Evolutionary conservation across 2,329 filamentous ascomycete genomes (phyloP), one percentile per base, ranked within the genome.

Genomic region (Teratosphaeria zuluensis): DNA sequence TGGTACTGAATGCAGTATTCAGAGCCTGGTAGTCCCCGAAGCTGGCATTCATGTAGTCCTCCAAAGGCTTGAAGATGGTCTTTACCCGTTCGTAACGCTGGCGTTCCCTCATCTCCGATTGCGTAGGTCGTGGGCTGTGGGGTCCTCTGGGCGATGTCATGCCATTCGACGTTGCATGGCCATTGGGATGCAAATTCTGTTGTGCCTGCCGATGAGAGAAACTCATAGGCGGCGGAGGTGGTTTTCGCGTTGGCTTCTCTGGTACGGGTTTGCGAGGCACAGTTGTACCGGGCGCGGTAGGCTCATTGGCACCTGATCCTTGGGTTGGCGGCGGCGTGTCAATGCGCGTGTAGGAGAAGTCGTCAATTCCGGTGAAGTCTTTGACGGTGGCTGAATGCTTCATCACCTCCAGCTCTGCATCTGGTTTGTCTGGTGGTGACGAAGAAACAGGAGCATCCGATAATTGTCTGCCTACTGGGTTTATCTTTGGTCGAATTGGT

Each of bases 1-100:
- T 73, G 1, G 81, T 81, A 42, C 80, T 76, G 69, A 96, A 96
- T 0, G 90, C 92, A 14, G 77, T 78, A 70, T 94, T 95, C n/a
- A 96, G 74, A 62, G 82, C 85, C 56, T 87, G 80, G 64, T 85
- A 85, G 0, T 85, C 85, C 57, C 82, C 81, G 66, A 95, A 89
- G 64, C 82, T 87, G 21, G 75, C 72, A 55, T 84, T 75, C 48
- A 96, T 81, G 68, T 94, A 92, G 61, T 91, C 87, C 73, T 95
- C 90, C 14, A 96, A 70, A 4, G 81, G 80, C 61, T 83, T 85
- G 71, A 96, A 96, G 11, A 92, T 83, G 42, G 77, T 78, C 67
- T 81, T 84, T 2, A 79, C 73, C 3, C 67, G 64, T 53, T 74
- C 71, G 55, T 71, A 69, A 28, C 70, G 67, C 35, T 67, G 61